phyloP scores from a whole-genome alignment of 257 asterid species.

The Solanum virginianum region DNA sequence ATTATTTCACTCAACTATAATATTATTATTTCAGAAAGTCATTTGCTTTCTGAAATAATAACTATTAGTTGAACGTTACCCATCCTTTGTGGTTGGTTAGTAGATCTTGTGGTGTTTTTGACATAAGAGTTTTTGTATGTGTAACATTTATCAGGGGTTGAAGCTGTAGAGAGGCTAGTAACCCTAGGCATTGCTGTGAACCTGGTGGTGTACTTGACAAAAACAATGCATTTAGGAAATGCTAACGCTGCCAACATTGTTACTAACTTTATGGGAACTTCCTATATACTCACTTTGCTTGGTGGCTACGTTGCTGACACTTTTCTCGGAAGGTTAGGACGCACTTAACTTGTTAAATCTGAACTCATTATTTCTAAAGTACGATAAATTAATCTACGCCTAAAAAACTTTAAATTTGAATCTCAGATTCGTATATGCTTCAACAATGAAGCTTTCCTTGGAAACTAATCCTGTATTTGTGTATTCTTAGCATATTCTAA shows the following conservation, averaged over 20 bases:
- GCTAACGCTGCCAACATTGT: constrained; percentile 64
- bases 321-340: constrained; percentile 51
- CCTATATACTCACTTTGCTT: constrained; percentile 65
- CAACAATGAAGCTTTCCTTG: neutral
- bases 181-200: constrained; percentile 85
- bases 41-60: neutral
- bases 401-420: too few species aligned
- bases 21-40: neutral
- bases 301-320: constrained; percentile 88
- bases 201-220: constrained; percentile 64
- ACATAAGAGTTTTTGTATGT: neutral
- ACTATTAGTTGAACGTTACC: neutral
- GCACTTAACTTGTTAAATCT: neutral
- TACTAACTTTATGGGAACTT: constrained; percentile 81
- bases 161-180: constrained; percentile 65
- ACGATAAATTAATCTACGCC: too few species aligned
- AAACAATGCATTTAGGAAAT: constrained; percentile 84
- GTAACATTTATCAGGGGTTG: constrained; percentile 27
- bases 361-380: too few species aligned
- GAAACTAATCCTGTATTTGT: neutral
- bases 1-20: neutral
- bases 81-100: neutral
- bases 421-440: neutral
- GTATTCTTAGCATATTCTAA: neutral
- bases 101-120: neutral